Conservation (phyloP, 306 rosid species). For the Comarum palustre region DNA sequence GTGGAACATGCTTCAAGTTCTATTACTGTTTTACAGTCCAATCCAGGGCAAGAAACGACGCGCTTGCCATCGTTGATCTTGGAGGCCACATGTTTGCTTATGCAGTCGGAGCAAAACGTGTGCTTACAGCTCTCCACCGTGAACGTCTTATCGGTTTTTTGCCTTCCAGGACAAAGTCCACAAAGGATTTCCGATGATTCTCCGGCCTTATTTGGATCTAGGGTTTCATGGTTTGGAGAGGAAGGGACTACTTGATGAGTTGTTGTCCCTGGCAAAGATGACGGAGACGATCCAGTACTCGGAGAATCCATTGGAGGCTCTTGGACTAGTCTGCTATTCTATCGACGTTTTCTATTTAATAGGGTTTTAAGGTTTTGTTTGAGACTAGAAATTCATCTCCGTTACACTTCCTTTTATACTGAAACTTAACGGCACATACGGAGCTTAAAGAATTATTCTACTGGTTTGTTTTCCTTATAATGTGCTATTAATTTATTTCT, state of each 20-base stretch:
- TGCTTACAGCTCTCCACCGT: slow-evolving; percentile 31
- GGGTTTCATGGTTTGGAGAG: not conserved
- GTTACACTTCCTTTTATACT: no score
- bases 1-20: slow-evolving; percentile 33
- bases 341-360: no score
- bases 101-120: slow-evolving; percentile 50
- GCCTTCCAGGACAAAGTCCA: slow-evolving; percentile 44
- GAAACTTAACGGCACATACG: no score
- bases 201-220: not conserved
- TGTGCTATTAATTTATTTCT: no score
- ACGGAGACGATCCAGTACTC: no score
- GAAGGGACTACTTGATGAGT: not conserved
- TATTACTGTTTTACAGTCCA: slow-evolving; percentile 31
- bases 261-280: no score
- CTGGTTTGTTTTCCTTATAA: no score
- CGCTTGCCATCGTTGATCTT: slow-evolving; percentile 35
- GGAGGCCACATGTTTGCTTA: slow-evolving; percentile 37
- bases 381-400: no score
- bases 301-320: no score
- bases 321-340: no score
- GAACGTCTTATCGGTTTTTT: slow-evolving; percentile 26
- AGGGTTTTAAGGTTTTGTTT: no score
- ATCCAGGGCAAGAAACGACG: slow-evolving; percentile 36
- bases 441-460: no score
- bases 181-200: slow-evolving; percentile 28